Evolutionary conservation across 768 basidiomycete species (phyloP).

Genomic region (Boletus barrowsii): DNA sequence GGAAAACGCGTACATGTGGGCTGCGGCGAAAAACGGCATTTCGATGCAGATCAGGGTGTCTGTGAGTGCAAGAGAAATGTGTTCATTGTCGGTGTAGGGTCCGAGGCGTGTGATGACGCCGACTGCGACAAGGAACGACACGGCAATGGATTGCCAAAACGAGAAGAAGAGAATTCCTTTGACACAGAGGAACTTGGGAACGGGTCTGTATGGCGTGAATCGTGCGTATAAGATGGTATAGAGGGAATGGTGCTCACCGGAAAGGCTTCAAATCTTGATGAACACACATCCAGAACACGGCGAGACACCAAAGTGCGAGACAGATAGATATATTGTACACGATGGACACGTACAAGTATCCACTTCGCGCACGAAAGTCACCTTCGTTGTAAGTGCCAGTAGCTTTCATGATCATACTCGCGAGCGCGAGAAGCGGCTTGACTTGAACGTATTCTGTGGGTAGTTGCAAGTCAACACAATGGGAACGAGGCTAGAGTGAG

Average conservation of each 20-base stretch:
- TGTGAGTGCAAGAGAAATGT: constrained; percentile 86
- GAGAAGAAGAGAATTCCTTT: constrained; percentile 98
- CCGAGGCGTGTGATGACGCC: constrained; percentile 75
- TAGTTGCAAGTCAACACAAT: neutral
- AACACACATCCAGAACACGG: constrained; percentile 95
- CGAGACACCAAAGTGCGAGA: constrained; percentile 83
- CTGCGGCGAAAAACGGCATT: constrained; percentile 96
- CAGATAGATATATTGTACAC: constrained; percentile 83
- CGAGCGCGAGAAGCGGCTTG: constrained; percentile 85
- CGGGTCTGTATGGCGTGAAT: constrained; percentile 49
- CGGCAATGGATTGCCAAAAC: constrained; percentile 91
- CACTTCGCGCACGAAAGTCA: constrained; percentile 76
- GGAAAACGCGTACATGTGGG: constrained; percentile 94
- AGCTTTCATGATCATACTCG: constrained; percentile 83
- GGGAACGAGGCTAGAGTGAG: constrained; percentile 9
- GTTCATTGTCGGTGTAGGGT: constrained; percentile 82
- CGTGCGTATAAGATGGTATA: neutral
- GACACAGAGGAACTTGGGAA: constrained; percentile 97
- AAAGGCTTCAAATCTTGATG: constrained; percentile 87
- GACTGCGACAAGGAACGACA: constrained; percentile 86
- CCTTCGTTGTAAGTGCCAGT: constrained; percentile 89
- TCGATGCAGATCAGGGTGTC: constrained; percentile 93
- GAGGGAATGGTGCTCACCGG: constrained; percentile 44
- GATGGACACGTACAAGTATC: constrained; percentile 88
- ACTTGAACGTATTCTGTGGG: constrained; percentile 91